A percentile compares a stretch with the other conserved stretches of the same genome.
Evolutionary conservation across 257 asterid genomes (phyloP).

Genomic region (Ophiorrhiza pumila): DNA sequence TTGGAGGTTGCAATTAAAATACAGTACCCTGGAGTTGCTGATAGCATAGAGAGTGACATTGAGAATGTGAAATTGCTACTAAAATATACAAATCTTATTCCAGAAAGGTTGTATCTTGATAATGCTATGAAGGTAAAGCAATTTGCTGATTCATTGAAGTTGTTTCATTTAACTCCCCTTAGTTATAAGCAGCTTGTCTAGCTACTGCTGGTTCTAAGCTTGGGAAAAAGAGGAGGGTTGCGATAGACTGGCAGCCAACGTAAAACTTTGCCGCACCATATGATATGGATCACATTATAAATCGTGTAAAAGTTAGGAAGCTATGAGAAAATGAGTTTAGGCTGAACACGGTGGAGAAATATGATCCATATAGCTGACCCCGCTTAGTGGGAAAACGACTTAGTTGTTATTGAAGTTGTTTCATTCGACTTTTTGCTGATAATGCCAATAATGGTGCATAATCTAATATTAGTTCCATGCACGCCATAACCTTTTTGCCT

Average conservation of each 20-base stretch:
- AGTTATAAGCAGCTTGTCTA: no score
- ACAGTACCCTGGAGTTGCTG: conserved; percentile 99
- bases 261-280: no score
- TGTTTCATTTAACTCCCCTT: no score
- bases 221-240: no score
- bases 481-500: background rate
- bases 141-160: background rate
- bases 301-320: no score
- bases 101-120: conserved; percentile 77
- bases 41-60: conserved; percentile 95
- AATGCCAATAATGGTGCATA: background rate
- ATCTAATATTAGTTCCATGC: background rate
- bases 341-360: no score
- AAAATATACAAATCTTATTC: conserved; percentile 75
- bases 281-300: no score
- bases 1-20: conserved; percentile 87
- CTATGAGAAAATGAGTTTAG: no score
- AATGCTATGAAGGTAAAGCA: conserved; percentile 82
- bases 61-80: conserved; percentile 83
- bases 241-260: no score
- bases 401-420: background rate
- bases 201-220: no score
- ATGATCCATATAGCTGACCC: no score
- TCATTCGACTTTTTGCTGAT: background rate
- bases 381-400: no score